phyloP scores from a whole-genome alignment of 2,329 filamentous ascomycete species.

The Sporothrix protearum region DNA sequence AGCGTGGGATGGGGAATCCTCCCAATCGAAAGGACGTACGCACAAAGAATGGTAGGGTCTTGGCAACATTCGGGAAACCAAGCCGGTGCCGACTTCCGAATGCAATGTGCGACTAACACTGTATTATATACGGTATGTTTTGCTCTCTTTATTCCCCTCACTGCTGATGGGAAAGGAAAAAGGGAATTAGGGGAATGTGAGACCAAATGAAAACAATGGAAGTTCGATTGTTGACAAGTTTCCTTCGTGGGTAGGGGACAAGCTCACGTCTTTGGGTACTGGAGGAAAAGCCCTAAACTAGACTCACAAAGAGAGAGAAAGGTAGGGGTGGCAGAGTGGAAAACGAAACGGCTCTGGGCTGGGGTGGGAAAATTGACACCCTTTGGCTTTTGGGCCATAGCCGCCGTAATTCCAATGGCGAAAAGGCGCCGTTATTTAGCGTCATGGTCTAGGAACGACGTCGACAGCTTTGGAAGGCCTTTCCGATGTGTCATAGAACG shows the following conservation, averaged over 20 bases:
- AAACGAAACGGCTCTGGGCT: background rate
- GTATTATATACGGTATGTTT: slow-evolving; percentile 12
- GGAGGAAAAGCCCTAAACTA: slow-evolving; percentile 9
- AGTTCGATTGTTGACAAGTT: background rate
- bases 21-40: background rate
- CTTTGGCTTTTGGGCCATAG: background rate
- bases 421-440: slow-evolving; percentile 15
- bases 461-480: background rate
- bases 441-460: background rate
- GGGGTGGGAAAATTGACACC: background rate
- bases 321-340: background rate
- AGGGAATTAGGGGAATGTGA: background rate
- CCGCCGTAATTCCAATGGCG: background rate
- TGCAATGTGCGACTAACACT: slow-evolving; percentile 22
- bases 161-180: background rate
- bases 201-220: background rate
- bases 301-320: background rate
- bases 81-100: slow-evolving; percentile 23
- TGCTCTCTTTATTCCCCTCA: background rate
- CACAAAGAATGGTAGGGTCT: slow-evolving; percentile 11
- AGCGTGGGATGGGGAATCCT: background rate
- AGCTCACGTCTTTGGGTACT: background rate
- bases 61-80: slow-evolving; percentile 8
- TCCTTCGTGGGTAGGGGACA: background rate
- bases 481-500: background rate